Base-by-base conservation (phyloP, 2,329 filamentous ascomycete genomes). In the Penicillium digitatum region DNA sequence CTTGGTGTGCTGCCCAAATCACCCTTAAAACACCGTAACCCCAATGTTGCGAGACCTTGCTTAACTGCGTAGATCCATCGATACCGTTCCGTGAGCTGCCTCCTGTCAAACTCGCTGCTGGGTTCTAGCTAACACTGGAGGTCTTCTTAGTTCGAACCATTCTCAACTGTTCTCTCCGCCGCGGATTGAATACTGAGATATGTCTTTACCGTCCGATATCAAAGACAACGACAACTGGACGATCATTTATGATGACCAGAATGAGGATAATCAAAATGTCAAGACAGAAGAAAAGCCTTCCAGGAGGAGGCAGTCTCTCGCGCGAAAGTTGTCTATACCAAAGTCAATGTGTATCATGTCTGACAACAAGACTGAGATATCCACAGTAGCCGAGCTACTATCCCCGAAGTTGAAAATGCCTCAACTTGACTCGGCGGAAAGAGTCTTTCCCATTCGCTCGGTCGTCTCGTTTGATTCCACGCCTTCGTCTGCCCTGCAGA, bases 401-500 rank as follows among this genome's bases (percentile, higher is more conserved):
- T 54, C 60, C n/a, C 42, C 60, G 5, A 62, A 56, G 31, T 42
- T 66, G 35, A 64, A 62, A 18, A 53, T 71, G 6, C 66, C 68
- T 20, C 59, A 58, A 8, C 49, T 73, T 11, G 66, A 68, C 6
- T 64, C 66, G 2, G 62, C 76, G 34, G 81, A 92, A 66, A 82
- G 87, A 48, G 87, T 93, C n/a, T 93, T 89, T 54, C 89, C 89
- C 16, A 88, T 93, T 31, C 83, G 87, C 46, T 91, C 88, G 12
- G 86, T 89, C 39, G 79, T 93, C 32, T 88, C 84, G 11, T 83
- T 92, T 37, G 85, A 89, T 64, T 82, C 83, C 9, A 62, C 47
- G 4, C 54, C 62, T 9, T 68, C 66, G 4, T 66, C 66, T 10
- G 55, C 61, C 2, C 40, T 62, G 2, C 65, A 60, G 10, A 67